Evolutionary conservation across 805 yeast species (phyloP).

Genomic region (Starmerella bacillaris): DNA sequence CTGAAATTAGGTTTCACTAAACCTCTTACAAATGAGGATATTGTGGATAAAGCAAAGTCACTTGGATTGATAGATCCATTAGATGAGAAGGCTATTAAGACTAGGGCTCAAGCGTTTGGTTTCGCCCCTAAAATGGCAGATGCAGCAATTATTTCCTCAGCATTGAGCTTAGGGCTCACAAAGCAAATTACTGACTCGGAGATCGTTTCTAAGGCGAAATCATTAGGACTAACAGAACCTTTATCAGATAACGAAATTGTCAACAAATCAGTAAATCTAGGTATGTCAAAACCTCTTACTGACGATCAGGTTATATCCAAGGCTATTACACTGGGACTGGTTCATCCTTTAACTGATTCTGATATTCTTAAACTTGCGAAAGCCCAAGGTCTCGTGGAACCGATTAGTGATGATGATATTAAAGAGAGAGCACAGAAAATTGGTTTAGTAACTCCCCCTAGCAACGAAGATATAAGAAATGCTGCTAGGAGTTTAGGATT

Average conservation of each 20-base stretch:
- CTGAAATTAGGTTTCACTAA: constrained; percentile 14
- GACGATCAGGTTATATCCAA: constrained; percentile 2
- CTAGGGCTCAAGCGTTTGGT: constrained; percentile 13
- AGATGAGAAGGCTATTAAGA: constrained; percentile 8
- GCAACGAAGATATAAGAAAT: constrained; percentile 1
- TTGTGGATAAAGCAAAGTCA: constrained; percentile 15
- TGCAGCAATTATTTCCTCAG: constrained; percentile 4
- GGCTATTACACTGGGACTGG: constrained; percentile 16
- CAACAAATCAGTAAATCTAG: background rate
- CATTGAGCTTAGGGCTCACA: constrained; percentile 10
- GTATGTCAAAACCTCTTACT: background rate
- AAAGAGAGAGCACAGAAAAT: constrained; percentile 4
- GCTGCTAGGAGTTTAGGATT: constrained; percentile 13
- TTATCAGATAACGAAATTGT: constrained; percentile 2
- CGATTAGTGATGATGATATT: constrained; percentile 4
- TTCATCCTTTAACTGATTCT: constrained; percentile 26
- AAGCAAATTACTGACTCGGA: constrained; percentile 3
- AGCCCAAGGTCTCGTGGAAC: constrained; percentile 6
- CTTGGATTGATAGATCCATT: constrained; percentile 12
- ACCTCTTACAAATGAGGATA: constrained; percentile 32
- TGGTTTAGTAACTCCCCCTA: constrained; percentile 14
- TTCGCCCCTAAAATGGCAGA: constrained; percentile 9
- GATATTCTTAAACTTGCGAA: constrained; percentile 5
- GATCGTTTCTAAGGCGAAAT: constrained; percentile 19
- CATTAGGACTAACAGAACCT: constrained; percentile 42